A percentile compares a stretch with the other conserved stretches of the same genome.
Conservation (phyloP, 495 filamentous ascomycete genomes). For the Penicillium paradoxum region DNA sequence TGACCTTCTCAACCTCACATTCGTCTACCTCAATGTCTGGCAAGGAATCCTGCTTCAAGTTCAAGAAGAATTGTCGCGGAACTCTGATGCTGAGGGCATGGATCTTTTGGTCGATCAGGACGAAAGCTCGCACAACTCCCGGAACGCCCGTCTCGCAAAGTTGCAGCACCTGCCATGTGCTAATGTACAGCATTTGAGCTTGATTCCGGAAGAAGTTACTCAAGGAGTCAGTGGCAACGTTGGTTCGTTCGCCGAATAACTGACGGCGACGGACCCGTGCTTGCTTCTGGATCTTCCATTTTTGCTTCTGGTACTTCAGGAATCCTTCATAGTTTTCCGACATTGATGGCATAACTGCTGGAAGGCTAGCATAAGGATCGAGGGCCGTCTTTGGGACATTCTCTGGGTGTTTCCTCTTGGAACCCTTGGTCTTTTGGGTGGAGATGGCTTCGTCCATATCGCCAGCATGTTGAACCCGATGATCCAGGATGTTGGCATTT, state of each 20-base stretch:
- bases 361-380: slow-evolving; percentile 81
- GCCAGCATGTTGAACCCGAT: slow-evolving; percentile 48
- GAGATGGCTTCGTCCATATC: slow-evolving; percentile 89
- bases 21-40: slow-evolving; percentile 86
- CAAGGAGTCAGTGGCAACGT: slow-evolving; percentile 63
- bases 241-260: slow-evolving; percentile 82
- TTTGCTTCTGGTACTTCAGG: slow-evolving; percentile 93
- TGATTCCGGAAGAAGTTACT: slow-evolving; percentile 86
- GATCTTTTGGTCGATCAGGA: slow-evolving; percentile 88
- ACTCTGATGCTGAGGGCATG: slow-evolving; percentile 86
- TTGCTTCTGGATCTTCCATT: slow-evolving; percentile 98
- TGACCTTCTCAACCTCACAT: slow-evolving; percentile 85
- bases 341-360: slow-evolving; percentile 78
- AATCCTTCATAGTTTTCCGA: slow-evolving; percentile 85
- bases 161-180: slow-evolving; percentile 92
- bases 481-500: slow-evolving; percentile 60
- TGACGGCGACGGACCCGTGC: slow-evolving; percentile 82
- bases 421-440: slow-evolving; percentile 59
- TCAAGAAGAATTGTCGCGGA: slow-evolving; percentile 82
- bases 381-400: slow-evolving; percentile 53
- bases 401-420: slow-evolving; percentile 81
- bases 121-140: slow-evolving; percentile 81
- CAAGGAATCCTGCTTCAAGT: slow-evolving; percentile 78
- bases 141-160: slow-evolving; percentile 72
- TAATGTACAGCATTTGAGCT: slow-evolving; percentile 80